Base-by-base conservation (phyloP, 2,329 filamentous ascomycete genomes). In the Erysiphe pulchra region DNA sequence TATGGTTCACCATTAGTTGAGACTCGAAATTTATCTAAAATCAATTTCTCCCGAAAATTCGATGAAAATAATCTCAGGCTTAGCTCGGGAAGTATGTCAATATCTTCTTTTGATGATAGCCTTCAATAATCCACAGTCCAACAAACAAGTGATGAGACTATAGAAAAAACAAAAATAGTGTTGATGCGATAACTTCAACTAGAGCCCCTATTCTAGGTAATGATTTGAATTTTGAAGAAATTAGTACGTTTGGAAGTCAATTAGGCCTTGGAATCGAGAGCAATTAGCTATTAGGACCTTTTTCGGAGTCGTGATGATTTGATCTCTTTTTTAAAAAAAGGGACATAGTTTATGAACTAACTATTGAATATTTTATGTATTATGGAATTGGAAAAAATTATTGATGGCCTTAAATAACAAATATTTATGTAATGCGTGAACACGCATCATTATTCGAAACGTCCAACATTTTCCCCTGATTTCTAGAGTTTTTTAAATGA, bases 101-200 rank as follows among this genome's bases (percentile, higher is more conserved):
- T 42, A 24, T 12, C 3, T 32, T n/a, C 11, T 17, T 17, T 11
- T 32, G n/a, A 12, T 12, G 16, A 24, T 12, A n/a, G 18, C 11
- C 12, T 24, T 28, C 36, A 18, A 5, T 20, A n/a, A 17, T 18
- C 28, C 31, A 14, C 16, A n/a, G 45, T 51, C 13, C 49, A 49
- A n/a, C 6, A 47, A 13, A 50, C 50, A 33, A 48, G 50, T 31
- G 48, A 47, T 30, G 49, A 43, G 40, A 54, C 54, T 16, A 49
- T 48, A 48, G 47, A 53, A 53, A 46, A 18, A 55, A 54, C 36
- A 51, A 55, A 48, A 48, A 52, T 7, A 53, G 50, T 45, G 30
- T 55, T 4, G 52, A 51, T 12, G 47, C 50, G 14, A 52, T 53
- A 17, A 53, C 51, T 4, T 37, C 54, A 36, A 48, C 50, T 32